These are phyloP conservation scores for Daldinia grandis DNA, from an alignment of 495 filamentous ascomycete genomes.

Conservation along the genomic window DNA sequence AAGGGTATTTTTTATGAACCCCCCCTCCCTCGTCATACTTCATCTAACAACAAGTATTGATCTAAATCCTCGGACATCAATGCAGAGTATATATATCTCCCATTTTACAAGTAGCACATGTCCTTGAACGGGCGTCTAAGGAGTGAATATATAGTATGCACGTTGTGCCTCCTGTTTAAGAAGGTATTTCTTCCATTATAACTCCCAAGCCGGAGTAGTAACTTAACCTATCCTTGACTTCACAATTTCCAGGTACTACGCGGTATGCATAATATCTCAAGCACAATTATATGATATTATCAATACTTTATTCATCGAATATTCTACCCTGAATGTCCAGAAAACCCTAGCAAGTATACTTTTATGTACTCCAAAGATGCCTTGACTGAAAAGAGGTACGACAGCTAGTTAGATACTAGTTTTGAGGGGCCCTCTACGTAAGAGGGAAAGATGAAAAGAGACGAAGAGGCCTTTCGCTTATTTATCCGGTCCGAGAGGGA, in stretches of 20 bases:
- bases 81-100: no score
- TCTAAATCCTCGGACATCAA: no score
- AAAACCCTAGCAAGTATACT: background rate
- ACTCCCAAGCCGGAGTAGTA: background rate
- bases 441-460: background rate
- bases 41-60: background rate
- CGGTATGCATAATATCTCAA: background rate
- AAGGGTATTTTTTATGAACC: background rate
- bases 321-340: background rate
- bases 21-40: background rate
- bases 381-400: background rate
- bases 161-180: background rate
- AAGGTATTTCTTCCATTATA: background rate
- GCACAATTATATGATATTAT: background rate
- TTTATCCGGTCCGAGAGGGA: background rate
- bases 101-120: no score
- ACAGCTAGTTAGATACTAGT: background rate
- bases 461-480: background rate
- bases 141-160: background rate
- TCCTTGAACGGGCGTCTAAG: background rate
- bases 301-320: background rate
- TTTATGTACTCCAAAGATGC: slow-evolving; percentile 1
- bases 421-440: background rate
- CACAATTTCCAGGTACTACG: background rate
- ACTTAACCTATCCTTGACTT: background rate